phyloP scores from a whole-genome alignment of 306 rosid species.

The Cucurbita argyrosperma region DNA sequence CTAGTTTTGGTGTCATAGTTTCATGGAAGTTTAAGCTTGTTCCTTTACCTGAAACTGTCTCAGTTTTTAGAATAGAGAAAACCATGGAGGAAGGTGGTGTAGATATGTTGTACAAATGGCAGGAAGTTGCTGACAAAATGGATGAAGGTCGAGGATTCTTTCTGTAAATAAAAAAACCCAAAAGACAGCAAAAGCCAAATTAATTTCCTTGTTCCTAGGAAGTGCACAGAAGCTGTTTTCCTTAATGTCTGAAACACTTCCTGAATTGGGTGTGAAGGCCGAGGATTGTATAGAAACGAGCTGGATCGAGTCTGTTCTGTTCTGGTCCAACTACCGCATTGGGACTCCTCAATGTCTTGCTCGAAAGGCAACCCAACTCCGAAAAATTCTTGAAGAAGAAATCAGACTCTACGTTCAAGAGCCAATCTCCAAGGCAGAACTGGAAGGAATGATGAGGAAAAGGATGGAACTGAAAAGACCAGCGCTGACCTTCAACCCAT shows the following conservation, averaged over 20 bases:
- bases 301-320: conserved; percentile 14
- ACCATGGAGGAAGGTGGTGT: too few species aligned
- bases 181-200: conserved; percentile 35
- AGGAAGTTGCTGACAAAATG: neutral
- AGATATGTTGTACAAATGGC: neutral
- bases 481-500: neutral
- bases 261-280: conserved; percentile 1
- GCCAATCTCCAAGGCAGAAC: conserved; percentile 5
- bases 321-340: neutral
- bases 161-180: conserved; percentile 23
- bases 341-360: conserved; percentile 11
- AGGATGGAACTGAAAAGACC: neutral
- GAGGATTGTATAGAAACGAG: conserved; percentile 9
- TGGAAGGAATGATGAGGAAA: neutral
- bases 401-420: conserved; percentile 16
- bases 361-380: neutral
- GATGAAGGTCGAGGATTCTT: conserved; percentile 19
- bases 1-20: conserved; percentile 7
- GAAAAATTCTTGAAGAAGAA: too few species aligned
- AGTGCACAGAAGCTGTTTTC: conserved; percentile 1
- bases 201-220: conserved; percentile 16
- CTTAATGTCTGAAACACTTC: conserved; percentile 4
- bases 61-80: too few species aligned
- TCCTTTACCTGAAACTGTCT: too few species aligned
- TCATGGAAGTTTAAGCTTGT: conserved; percentile 7